phyloP scores from a whole-genome alignment of 352 stramenopile species.

The Pythium insidiosum region DNA sequence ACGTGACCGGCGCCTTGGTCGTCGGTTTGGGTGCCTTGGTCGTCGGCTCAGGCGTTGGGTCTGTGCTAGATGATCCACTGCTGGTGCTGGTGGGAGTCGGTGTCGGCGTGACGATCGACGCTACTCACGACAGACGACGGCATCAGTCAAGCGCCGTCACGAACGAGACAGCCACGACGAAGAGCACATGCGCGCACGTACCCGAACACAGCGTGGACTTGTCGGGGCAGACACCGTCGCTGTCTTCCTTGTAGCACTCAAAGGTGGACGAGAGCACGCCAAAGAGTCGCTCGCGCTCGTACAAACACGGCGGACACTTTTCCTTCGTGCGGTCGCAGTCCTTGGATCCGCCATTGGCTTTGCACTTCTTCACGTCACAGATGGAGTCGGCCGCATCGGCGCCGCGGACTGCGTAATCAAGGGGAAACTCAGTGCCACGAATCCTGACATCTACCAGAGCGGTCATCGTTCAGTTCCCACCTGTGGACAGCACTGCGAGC shows the following conservation, averaged over 20 bases:
- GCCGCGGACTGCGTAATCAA: too few species aligned
- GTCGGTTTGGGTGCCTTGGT: slow-evolving; percentile 4
- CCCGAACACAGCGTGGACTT: slow-evolving; percentile 23
- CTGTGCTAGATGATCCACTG: background rate
- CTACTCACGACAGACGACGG: background rate
- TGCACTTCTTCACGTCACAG: background rate
- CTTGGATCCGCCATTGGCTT: slow-evolving; percentile 5
- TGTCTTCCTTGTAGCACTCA: slow-evolving; percentile 31
- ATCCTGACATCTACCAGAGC: too few species aligned
- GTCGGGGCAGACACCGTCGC: slow-evolving; percentile 25
- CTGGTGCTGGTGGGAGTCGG: background rate
- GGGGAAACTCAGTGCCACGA: too few species aligned
- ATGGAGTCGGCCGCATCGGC: background rate
- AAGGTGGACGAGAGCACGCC: slow-evolving; percentile 29
- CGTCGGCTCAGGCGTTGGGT: background rate
- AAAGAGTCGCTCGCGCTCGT: slow-evolving; percentile 16
- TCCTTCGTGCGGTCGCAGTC: slow-evolving; percentile 32
- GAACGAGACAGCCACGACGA: background rate
- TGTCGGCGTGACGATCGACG: background rate
- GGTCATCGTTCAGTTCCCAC: too few species aligned
- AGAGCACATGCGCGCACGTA: background rate
- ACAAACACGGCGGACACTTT: slow-evolving; percentile 37
- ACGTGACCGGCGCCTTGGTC: slow-evolving; percentile 7
- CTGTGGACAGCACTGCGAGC: too few species aligned
- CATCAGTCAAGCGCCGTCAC: background rate